Evolutionary conservation across 2,329 filamentous ascomycete genomes (phyloP).

Genomic region (Pseudocercospora fuligena): DNA sequence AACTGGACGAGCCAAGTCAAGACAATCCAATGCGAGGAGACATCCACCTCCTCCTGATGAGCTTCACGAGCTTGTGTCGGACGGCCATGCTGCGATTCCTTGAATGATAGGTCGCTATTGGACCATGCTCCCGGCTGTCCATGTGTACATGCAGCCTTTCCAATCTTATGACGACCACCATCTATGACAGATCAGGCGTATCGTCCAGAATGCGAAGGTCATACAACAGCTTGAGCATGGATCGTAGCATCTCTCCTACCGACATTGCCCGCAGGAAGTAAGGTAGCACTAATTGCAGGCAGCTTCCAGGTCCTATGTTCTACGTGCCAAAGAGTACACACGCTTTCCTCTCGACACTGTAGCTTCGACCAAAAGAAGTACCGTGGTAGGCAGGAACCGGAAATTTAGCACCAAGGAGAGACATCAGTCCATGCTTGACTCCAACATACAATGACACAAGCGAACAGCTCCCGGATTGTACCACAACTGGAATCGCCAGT

Average conservation of each 20-base stretch:
- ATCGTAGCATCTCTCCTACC: neutral
- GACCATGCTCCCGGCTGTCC: neutral
- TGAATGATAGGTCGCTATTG: neutral
- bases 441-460: neutral
- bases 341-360: neutral
- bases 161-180: neutral
- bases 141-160: neutral
- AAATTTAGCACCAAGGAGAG: too few relatives aligned
- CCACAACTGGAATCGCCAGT: neutral
- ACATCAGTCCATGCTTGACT: too few relatives aligned
- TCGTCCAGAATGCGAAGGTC: neutral
- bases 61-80: neutral
- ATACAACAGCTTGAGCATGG: neutral
- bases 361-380: too few relatives aligned
- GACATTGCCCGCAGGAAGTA: neutral
- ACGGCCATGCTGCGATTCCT: neutral
- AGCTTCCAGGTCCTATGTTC: neutral
- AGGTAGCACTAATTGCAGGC: neutral
- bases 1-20: neutral
- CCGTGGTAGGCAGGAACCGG: too few relatives aligned
- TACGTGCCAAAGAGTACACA: neutral
- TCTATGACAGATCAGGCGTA: neutral
- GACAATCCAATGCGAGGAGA: neutral
- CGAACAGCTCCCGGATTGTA: neutral
- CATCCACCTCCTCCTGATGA: neutral